These are phyloP conservation scores for Nothopassalora personata DNA, from an alignment of 2,329 filamentous ascomycete genomes.

Conservation along the genomic window DNA sequence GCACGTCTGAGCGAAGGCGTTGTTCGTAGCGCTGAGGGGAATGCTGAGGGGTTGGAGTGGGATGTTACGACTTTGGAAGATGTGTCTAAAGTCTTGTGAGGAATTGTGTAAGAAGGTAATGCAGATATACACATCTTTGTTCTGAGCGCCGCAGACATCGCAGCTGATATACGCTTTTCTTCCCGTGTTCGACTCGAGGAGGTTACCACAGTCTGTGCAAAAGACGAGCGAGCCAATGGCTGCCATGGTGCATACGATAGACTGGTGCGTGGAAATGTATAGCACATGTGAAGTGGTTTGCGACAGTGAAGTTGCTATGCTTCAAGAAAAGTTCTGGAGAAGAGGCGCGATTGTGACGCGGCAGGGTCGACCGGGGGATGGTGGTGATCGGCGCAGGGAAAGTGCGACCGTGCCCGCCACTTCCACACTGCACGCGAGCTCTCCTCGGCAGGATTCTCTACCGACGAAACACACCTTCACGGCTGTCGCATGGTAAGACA, in stretches of 20 bases:
- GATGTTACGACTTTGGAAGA: conserved; percentile 73
- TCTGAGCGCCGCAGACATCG: conserved; percentile 79
- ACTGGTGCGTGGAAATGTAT: neutral
- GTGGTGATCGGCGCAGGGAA: conserved; percentile 2
- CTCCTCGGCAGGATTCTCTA: neutral
- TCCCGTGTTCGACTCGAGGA: conserved; percentile 75
- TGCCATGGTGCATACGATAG: conserved; percentile 56
- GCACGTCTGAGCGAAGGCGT: conserved; percentile 74
- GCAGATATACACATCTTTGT: conserved; percentile 57
- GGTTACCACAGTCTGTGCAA: conserved; percentile 86
- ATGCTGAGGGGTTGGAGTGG: conserved; percentile 79
- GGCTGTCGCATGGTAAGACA: neutral
- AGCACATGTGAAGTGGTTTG: neutral
- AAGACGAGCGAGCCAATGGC: conserved; percentile 88
- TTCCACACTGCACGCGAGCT: neutral
- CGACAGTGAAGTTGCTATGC: conserved; percentile 8
- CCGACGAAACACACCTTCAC: neutral
- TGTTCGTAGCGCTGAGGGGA: conserved; percentile 81
- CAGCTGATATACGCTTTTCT: conserved; percentile 72
- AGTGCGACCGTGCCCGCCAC: neutral
- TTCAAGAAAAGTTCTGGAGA: neutral
- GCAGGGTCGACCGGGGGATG: neutral
- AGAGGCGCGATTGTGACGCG: neutral
- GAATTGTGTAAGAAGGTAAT: neutral
- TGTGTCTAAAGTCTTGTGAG: conserved; percentile 52